phyloP scores from a whole-genome alignment of 805 yeast species.

The Saccharomycopsis malanga region DNA sequence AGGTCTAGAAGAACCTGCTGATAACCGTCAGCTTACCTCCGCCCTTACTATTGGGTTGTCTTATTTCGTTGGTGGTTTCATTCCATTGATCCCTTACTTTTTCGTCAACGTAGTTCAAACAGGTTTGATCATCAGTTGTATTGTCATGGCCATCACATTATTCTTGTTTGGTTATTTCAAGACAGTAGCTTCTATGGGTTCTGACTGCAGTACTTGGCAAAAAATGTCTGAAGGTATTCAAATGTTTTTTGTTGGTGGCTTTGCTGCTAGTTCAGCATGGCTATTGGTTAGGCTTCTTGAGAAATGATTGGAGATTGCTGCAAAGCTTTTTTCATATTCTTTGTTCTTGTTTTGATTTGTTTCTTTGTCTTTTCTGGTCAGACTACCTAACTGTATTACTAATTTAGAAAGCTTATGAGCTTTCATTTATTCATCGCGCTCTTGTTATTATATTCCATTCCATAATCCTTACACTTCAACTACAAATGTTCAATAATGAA shows the following conservation, averaged over 20 bases:
- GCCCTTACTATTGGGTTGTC: conserved; percentile 87
- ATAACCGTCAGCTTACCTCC: conserved; percentile 78
- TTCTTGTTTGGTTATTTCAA: conserved; percentile 83
- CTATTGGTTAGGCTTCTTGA: conserved; percentile 72
- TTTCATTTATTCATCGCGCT: too few relatives aligned
- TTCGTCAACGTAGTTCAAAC: conserved; percentile 67
- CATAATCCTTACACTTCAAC: too few relatives aligned
- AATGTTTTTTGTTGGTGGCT: conserved; percentile 93
- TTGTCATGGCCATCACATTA: conserved; percentile 79
- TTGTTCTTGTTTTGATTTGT: too few relatives aligned
- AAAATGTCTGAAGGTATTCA: conserved; percentile 76
- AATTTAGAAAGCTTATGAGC: too few relatives aligned
- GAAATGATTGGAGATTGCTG: background rate
- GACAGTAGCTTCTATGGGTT: conserved; percentile 79
- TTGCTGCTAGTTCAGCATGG: conserved; percentile 98
- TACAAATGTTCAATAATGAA: too few relatives aligned
- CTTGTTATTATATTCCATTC: too few relatives aligned
- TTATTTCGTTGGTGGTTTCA: conserved; percentile 86
- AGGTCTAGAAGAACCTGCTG: conserved; percentile 95
- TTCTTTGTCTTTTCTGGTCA: too few relatives aligned
- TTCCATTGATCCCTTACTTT: conserved; percentile 87
- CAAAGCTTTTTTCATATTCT: too few relatives aligned
- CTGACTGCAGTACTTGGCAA: conserved; percentile 52
- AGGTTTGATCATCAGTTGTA: conserved; percentile 67
- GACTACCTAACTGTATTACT: too few relatives aligned